phyloP scores from a whole-genome alignment of 495 filamentous ascomycete species.

The Aspergillus ellipticus region DNA sequence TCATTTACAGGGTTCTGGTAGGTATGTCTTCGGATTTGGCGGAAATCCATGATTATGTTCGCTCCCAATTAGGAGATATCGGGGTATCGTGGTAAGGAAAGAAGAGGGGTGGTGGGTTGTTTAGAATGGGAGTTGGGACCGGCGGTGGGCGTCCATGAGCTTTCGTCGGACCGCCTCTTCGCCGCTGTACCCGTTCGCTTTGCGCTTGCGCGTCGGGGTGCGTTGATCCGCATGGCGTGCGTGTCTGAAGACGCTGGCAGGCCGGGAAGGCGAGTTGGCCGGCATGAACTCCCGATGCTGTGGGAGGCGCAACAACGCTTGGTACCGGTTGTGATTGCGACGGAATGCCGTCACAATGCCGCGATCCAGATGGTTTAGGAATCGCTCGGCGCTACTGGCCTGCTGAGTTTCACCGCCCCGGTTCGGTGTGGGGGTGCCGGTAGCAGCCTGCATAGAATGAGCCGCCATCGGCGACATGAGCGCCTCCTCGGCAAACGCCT shows the following conservation, averaged over 20 bases:
- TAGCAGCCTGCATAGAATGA: constrained; percentile 33
- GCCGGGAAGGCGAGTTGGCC: constrained; percentile 42
- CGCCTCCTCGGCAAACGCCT: constrained; percentile 36
- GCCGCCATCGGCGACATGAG: constrained; percentile 37
- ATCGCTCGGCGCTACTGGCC: constrained; percentile 50
- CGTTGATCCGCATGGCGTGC: constrained; percentile 41
- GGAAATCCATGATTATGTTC: neutral
- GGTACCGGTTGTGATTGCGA: constrained; percentile 69
- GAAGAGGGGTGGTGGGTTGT: neutral
- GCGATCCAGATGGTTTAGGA: constrained; percentile 66
- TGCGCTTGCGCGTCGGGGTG: constrained; percentile 43
- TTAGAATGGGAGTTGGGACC: constrained; percentile 39
- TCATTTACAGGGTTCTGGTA: neutral
- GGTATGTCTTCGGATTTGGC: neutral
- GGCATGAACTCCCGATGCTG: constrained; percentile 50
- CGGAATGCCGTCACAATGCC: constrained; percentile 75
- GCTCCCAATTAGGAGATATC: neutral
- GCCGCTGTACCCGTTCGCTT: constrained; percentile 33
- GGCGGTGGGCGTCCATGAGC: constrained; percentile 45
- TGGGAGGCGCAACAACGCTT: constrained; percentile 61
- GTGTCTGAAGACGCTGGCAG: constrained; percentile 47
- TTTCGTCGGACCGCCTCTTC: constrained; percentile 47
- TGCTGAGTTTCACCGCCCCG: constrained; percentile 45
- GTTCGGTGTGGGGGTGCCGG: constrained; percentile 47
- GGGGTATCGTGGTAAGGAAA: neutral